Percentiles rank a stretch among this genome's conserved stretches.
Conservation (phyloP, 2,329 filamentous ascomycete species). For the Fusarium lateritium region DNA sequence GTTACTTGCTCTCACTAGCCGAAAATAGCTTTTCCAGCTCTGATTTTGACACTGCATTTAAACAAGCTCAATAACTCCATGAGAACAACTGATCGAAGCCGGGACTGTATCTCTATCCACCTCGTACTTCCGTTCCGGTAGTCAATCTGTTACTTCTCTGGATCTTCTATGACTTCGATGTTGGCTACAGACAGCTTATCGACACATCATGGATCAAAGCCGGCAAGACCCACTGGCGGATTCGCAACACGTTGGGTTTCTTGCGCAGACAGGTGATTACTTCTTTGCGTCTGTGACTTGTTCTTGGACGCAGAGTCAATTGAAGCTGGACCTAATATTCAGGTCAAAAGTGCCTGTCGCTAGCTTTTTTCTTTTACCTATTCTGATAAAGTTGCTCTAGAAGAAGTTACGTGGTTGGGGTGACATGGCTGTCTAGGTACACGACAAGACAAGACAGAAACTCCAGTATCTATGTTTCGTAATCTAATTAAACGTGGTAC, state of each 20-base stretch:
- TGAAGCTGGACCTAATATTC: constrained; percentile 2
- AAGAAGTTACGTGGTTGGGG: too few relatives aligned
- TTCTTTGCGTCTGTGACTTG: constrained; percentile 1
- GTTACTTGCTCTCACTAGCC: too few relatives aligned
- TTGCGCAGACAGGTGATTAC: neutral
- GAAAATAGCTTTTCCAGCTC: too few relatives aligned
- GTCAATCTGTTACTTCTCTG: neutral
- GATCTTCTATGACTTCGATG: neutral
- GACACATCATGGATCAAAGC: constrained; percentile 2
- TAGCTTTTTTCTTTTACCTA: too few relatives aligned
- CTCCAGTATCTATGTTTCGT: too few relatives aligned
- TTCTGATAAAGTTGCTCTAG: too few relatives aligned
- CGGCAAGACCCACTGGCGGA: neutral
- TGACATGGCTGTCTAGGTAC: too few relatives aligned
- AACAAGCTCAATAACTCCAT: too few relatives aligned
- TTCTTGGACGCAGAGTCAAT: constrained; percentile 13
- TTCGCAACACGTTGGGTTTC: neutral
- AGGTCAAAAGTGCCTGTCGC: too few relatives aligned
- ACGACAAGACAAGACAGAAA: too few relatives aligned
- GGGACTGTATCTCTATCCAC: neutral
- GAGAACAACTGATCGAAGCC: neutral
- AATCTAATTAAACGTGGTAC: too few relatives aligned
- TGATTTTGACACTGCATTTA: too few relatives aligned
- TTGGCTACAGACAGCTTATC: constrained; percentile 4
- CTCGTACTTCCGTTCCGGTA: neutral